Base-by-base conservation (phyloP, 2,329 filamentous ascomycete species). In the Talaromyces sp. region DNA sequence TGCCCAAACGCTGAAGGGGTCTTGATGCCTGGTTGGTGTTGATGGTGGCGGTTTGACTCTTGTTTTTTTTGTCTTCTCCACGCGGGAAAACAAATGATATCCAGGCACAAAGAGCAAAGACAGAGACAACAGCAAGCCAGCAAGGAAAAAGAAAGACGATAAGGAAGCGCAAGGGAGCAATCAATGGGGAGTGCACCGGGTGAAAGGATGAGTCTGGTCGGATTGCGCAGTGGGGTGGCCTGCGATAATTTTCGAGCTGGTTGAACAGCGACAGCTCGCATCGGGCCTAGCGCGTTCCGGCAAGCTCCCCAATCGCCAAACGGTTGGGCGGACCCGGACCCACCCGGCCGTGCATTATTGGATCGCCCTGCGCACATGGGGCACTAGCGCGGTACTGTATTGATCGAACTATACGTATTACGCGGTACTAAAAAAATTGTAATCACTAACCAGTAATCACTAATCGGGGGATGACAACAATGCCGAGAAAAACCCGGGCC, bases 221-320 rank as follows among this genome's bases (percentile, higher is more conserved):
- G 18, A n/a, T 36, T n/a, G 56, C 33, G 18, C 56, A 55, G 57
- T 63, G 60, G 58, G 60, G 58, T 47, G 6, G 44, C 14, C 50
- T 16, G 50, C 50, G 34, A 44, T 31, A 51, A 61, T 53, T 63
- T 63, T 63, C 31, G 64, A 66, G 65, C 68, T 72, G 68, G 71
- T 73, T 73, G 72, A 73, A 71, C 63, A 63, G 52, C 63, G 69
- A 64, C 47, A 63, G 66, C 60, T 71, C 70, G 56, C 65, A 76
- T 70, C 23, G 14, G 73, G 75, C 64, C 69, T 76, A 73, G 74
- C 68, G 69, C 59, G 60, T 57, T 61, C 59, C 53, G 63, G 63
- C 56, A 34, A 65, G 59, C 65, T 66, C 72, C 72, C 72, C 73
- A 73, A 72, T 71, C 66, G 64, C 67, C 65, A 70, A 73, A 73